These are phyloP conservation scores for Alternaria alternata DNA, from an alignment of 2,329 filamentous ascomycete genomes.

Conservation along the genomic window DNA sequence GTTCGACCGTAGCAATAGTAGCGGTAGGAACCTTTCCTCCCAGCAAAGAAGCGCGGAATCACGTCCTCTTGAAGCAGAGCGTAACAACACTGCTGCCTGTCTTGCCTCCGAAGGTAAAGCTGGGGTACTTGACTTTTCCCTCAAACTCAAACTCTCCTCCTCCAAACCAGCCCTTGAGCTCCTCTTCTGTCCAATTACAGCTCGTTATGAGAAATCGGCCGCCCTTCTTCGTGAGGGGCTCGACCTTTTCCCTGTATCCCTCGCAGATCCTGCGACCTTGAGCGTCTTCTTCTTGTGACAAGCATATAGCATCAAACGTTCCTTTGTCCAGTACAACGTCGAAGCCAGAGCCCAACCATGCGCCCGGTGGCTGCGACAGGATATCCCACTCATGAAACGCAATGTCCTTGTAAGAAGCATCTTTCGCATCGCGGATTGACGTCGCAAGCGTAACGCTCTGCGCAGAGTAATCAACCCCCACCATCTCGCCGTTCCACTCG, in stretches of 20 bases:
- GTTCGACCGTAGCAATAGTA: background rate
- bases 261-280: conserved; percentile 72
- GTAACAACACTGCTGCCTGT: conserved; percentile 91
- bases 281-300: conserved; percentile 66
- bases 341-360: conserved; percentile 74
- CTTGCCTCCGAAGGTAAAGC: conserved; percentile 87
- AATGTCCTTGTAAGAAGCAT: conserved; percentile 46
- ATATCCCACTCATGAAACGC: conserved; percentile 64
- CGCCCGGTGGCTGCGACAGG: conserved; percentile 50
- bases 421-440: conserved; percentile 60
- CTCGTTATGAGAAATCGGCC: conserved; percentile 87
- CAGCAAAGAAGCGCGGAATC: conserved; percentile 7
- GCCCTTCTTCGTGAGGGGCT: conserved; percentile 71
- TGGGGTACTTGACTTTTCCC: conserved; percentile 78
- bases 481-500: conserved; percentile 73
- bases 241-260: conserved; percentile 74
- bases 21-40: background rate
- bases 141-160: conserved; percentile 65
- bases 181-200: conserved; percentile 97
- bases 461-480: conserved; percentile 88
- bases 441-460: conserved; percentile 77
- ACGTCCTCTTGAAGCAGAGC: conserved; percentile 74
- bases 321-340: conserved; percentile 97
- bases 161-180: conserved; percentile 82
- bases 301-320: conserved; percentile 92